These are phyloP conservation scores for Plantago rigida DNA, from an alignment of 305 asterid species.

Conservation along the genomic window DNA sequence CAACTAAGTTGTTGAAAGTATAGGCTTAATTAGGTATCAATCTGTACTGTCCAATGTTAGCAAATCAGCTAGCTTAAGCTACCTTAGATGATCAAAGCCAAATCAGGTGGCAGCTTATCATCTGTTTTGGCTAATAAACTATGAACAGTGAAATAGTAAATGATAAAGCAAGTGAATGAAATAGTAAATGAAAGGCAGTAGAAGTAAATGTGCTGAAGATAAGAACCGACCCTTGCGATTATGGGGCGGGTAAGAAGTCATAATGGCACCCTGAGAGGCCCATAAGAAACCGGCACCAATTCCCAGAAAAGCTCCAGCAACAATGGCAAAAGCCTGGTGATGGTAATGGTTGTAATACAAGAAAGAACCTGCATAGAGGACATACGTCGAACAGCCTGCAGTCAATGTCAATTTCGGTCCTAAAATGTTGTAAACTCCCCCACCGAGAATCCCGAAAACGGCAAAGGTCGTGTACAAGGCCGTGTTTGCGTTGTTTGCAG, in stretches of 20 bases:
- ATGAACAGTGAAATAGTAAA: too few species aligned
- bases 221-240: slow-evolving; percentile 44
- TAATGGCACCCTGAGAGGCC: slow-evolving; percentile 86
- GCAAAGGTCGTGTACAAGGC: slow-evolving; percentile 91
- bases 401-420: slow-evolving; percentile 63
- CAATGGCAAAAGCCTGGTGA: slow-evolving; percentile 60
- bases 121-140: too few species aligned
- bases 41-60: too few species aligned
- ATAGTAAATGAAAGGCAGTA: too few species aligned
- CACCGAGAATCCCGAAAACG: slow-evolving; percentile 71
- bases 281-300: slow-evolving; percentile 84
- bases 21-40: too few species aligned
- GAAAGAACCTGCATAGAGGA: slow-evolving; percentile 64
- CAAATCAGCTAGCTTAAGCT: too few species aligned
- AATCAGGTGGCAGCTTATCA: too few species aligned
- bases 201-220: slow-evolving; percentile 38
- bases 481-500: slow-evolving; percentile 87
- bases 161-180: too few species aligned
- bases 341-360: slow-evolving; percentile 73
- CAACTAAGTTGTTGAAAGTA: too few species aligned
- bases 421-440: slow-evolving; percentile 79
- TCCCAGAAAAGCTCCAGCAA: slow-evolving; percentile 79
- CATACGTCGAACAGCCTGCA: slow-evolving; percentile 71
- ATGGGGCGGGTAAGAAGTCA: slow-evolving; percentile 90
- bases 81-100: too few species aligned